A percentile compares a stretch with the other conserved stretches of the same genome.
phyloP scores from a whole-genome alignment of 1,284 basidiomycete genomes.

The Irpex lacteus region DNA sequence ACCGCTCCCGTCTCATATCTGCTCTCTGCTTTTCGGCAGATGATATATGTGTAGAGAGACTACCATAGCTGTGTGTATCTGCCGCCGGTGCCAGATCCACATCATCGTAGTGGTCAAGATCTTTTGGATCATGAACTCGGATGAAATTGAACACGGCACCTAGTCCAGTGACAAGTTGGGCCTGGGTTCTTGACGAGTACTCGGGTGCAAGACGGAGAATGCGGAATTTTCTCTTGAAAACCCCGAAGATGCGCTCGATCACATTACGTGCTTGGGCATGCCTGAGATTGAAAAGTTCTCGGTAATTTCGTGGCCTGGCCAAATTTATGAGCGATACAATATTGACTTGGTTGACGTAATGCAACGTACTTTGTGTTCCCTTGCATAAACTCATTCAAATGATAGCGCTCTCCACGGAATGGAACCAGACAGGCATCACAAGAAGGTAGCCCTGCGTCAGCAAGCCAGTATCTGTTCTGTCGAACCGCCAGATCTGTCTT shows the following conservation, averaged over 20 bases:
- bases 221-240: slow-evolving; percentile 29
- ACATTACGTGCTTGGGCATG: slow-evolving; percentile 38
- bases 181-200: slow-evolving; percentile 21
- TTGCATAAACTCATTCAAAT: slow-evolving; percentile 32
- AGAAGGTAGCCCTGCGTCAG: slow-evolving; percentile 31
- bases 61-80: neutral
- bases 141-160: slow-evolving; percentile 26
- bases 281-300: slow-evolving; percentile 40
- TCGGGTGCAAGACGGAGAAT: slow-evolving; percentile 14
- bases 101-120: neutral
- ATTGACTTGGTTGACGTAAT: too few relatives aligned
- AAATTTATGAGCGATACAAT: too few relatives aligned
- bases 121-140: slow-evolving; percentile 17
- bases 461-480: slow-evolving; percentile 23
- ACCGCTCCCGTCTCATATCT: slow-evolving; percentile 19
- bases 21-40: slow-evolving; percentile 17
- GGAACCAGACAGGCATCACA: slow-evolving; percentile 31
- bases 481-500: slow-evolving; percentile 22
- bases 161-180: slow-evolving; percentile 17
- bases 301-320: slow-evolving; percentile 29
- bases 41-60: slow-evolving; percentile 6
- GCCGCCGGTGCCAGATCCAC: slow-evolving; percentile 3
- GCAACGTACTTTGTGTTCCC: slow-evolving; percentile 21
- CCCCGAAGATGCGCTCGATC: slow-evolving; percentile 41
- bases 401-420: slow-evolving; percentile 32